phyloP scores from a whole-genome alignment of 2,329 filamentous ascomycete genomes.

The Lachnellula cervina region DNA sequence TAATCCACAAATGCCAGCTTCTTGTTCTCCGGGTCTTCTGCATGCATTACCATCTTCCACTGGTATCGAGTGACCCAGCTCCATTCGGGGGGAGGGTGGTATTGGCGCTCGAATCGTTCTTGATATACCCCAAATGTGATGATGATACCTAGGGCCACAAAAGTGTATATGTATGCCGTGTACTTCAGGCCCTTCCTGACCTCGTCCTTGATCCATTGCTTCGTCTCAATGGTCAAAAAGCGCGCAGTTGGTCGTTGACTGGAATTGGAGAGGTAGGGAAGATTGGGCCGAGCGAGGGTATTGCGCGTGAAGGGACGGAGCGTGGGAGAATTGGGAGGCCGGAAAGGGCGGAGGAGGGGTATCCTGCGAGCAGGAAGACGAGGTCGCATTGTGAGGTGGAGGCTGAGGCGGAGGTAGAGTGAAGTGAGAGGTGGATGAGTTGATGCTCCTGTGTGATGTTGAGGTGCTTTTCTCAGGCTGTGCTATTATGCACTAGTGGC shows the following conservation, averaged over 20 bases:
- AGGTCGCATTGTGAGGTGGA: conserved; percentile 24
- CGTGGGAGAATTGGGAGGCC: conserved; percentile 29
- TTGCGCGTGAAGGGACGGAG: conserved; percentile 54
- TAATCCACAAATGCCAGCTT: conserved; percentile 47
- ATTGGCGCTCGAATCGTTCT: conserved; percentile 68
- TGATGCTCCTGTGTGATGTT: too few relatives aligned
- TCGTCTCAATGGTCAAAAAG: conserved; percentile 74
- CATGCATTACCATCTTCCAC: conserved; percentile 34
- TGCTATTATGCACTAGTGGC: too few relatives aligned
- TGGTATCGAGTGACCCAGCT: conserved; percentile 61
- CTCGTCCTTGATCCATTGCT: conserved; percentile 65
- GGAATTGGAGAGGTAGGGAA: conserved; percentile 54
- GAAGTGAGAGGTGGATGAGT: too few relatives aligned
- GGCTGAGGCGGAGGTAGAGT: too few relatives aligned
- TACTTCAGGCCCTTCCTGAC: conserved; percentile 65
- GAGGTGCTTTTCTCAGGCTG: too few relatives aligned
- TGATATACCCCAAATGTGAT: conserved; percentile 64
- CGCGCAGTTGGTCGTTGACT: conserved; percentile 47
- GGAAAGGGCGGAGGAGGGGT: conserved; percentile 35
- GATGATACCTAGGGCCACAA: conserved; percentile 54
- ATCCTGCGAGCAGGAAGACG: conserved; percentile 36
- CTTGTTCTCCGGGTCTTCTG: conserved; percentile 19
- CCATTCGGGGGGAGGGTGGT: conserved; percentile 83
- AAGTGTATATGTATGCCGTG: conserved; percentile 60
- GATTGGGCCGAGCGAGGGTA: conserved; percentile 51